Percentiles rank a stretch among this genome's conserved stretches.
phyloP scores from a whole-genome alignment of 2,329 filamentous ascomycete genomes.

The Colletotrichum sidae region DNA sequence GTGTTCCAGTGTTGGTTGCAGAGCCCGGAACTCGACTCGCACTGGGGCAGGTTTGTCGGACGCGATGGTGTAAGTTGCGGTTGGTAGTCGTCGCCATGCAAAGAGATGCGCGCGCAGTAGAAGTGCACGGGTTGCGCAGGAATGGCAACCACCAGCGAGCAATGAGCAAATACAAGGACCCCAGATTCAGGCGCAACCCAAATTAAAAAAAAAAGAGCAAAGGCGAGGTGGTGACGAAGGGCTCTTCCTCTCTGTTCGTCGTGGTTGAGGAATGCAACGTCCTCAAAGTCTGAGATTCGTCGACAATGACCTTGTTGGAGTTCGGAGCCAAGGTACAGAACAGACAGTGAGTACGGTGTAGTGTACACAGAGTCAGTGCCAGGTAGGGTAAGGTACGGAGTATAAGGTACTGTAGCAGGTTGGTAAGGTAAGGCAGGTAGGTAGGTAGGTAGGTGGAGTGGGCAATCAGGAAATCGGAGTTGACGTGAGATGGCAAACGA shows the following conservation, averaged over 20 bases:
- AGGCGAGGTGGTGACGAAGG: neutral
- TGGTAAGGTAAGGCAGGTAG: no score
- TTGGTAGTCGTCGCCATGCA: conserved; percentile 20
- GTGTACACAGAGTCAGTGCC: no score
- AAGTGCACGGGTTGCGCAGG: conserved; percentile 3
- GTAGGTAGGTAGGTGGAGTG: conserved; percentile 6
- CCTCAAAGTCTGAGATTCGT: conserved; percentile 10
- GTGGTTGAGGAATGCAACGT: conserved; percentile 24
- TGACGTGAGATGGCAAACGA: conserved; percentile 34
- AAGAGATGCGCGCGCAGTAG: conserved; percentile 7
- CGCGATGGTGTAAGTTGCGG: conserved; percentile 27
- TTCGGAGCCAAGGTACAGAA: no score
- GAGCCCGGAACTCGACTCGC: conserved; percentile 24
- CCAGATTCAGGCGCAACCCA: no score
- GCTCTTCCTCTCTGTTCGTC: neutral
- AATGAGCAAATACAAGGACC: conserved; percentile 10
- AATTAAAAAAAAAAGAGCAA: neutral
- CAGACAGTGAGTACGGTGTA: no score
- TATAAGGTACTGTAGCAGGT: no score
- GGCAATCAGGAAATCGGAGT: conserved; percentile 26
- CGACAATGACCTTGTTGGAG: conserved; percentile 39
- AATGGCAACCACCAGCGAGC: conserved; percentile 1
- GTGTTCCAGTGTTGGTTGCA: conserved; percentile 28
- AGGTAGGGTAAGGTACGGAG: no score
- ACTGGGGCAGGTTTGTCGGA: conserved; percentile 21